Percentiles rank a stretch among this genome's conserved stretches.
phyloP scores from a whole-genome alignment of 2,329 filamentous ascomycete genomes.

The Aspergillus sp. region DNA sequence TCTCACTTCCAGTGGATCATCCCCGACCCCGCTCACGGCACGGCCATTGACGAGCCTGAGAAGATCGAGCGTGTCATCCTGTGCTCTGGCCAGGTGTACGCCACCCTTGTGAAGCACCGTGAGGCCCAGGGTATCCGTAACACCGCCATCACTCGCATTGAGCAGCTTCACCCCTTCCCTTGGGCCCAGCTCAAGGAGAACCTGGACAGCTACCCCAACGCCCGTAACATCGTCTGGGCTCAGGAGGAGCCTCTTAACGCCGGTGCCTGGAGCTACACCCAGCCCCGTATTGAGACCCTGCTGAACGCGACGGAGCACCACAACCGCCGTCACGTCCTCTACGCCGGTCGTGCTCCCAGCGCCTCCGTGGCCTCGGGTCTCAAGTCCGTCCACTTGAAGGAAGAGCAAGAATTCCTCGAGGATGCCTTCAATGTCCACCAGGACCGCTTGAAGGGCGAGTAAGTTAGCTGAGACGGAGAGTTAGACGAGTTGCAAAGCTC shows the following conservation, averaged over 20 bases:
- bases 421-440: slow-evolving; percentile 64
- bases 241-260: slow-evolving; percentile 98
- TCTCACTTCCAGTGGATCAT: slow-evolving; percentile 98
- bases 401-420: slow-evolving; percentile 80
- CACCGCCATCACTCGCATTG: slow-evolving; percentile 89
- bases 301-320: slow-evolving; percentile 88
- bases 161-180: slow-evolving; percentile 98
- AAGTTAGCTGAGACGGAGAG: slow-evolving; percentile 29
- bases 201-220: slow-evolving; percentile 94
- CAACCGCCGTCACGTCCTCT: slow-evolving; percentile 94
- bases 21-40: slow-evolving; percentile 79
- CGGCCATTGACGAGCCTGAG: slow-evolving; percentile 72
- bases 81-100: slow-evolving; percentile 93
- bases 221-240: slow-evolving; percentile 94
- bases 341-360: slow-evolving; percentile 89
- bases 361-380: slow-evolving; percentile 91
- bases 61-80: slow-evolving; percentile 92
- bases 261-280: slow-evolving; percentile 94
- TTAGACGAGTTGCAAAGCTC: not conserved
- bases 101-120: slow-evolving; percentile 86
- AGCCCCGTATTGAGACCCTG: slow-evolving; percentile 94
- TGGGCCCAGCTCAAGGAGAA: slow-evolving; percentile 97
- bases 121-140: slow-evolving; percentile 82
- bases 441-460: slow-evolving; percentile 67
- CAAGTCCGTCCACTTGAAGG: slow-evolving; percentile 84